Percentiles rank a stretch among this genome's conserved stretches.
Evolutionary conservation across 2,329 filamentous ascomycete species (phyloP).

Genomic region (Phialophora expanda): DNA sequence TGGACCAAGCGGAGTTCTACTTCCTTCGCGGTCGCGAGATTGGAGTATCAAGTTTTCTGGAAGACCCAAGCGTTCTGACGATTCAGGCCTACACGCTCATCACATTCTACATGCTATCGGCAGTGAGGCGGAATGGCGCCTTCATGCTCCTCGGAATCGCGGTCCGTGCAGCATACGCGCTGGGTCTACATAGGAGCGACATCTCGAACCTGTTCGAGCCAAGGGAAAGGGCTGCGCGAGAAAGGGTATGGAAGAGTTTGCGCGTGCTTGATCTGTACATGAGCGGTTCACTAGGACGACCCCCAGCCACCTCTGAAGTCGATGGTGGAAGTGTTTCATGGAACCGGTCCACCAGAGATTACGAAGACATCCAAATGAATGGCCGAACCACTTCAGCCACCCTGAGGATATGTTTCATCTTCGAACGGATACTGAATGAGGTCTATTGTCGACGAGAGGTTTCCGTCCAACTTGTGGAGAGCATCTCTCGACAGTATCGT

Average conservation of each 20-base stretch:
- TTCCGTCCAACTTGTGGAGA: conserved; percentile 49
- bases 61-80: conserved; percentile 57
- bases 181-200: conserved; percentile 59
- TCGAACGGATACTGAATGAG: conserved; percentile 50
- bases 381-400: conserved; percentile 52
- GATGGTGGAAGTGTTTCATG: conserved; percentile 44
- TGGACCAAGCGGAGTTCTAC: conserved; percentile 53
- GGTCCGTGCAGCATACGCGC: conserved; percentile 58
- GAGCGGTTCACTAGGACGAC: conserved; percentile 58
- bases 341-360: conserved; percentile 41
- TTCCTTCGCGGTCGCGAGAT: conserved; percentile 54
- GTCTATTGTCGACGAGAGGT: conserved; percentile 53
- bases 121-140: conserved; percentile 59
- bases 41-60: conserved; percentile 54
- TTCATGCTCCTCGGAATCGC: conserved; percentile 60
- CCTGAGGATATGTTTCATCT: conserved; percentile 50
- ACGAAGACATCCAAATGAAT: conserved; percentile 50
- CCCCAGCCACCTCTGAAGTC: conserved; percentile 59
- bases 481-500: conserved; percentile 51
- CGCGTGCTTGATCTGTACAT: conserved; percentile 59
- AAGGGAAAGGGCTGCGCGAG: conserved; percentile 50
- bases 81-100: conserved; percentile 59
- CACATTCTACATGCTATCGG: conserved; percentile 59
- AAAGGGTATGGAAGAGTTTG: conserved; percentile 60
- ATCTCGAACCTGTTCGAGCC: conserved; percentile 57